Conservation (phyloP, 2,329 filamentous ascomycete genomes). For the Xylaria sp. region DNA sequence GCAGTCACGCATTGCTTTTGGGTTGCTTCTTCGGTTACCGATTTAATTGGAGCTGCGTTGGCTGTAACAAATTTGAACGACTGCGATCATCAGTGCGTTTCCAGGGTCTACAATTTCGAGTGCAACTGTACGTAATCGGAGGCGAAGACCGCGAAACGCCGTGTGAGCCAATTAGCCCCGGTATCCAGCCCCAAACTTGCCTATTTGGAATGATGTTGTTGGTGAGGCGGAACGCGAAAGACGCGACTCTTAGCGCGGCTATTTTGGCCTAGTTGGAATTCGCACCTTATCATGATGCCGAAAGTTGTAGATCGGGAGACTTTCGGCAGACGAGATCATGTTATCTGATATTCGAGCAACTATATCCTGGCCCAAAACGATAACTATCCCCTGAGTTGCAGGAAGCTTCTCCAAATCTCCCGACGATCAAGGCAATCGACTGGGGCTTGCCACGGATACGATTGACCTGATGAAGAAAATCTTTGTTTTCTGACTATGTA, state of each 20-base stretch:
- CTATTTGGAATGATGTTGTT: background rate
- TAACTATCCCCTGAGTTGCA: background rate
- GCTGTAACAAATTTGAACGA: background rate
- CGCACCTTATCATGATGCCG: no score
- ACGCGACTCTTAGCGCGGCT: background rate
- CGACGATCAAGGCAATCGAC: background rate
- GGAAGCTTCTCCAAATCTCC: background rate
- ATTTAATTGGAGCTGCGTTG: background rate
- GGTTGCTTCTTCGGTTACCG: background rate
- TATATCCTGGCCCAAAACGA: background rate
- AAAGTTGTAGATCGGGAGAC: background rate
- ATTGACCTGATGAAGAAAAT: background rate
- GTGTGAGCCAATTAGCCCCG: background rate
- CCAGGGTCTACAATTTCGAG: background rate
- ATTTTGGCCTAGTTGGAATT: background rate
- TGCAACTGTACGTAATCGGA: background rate
- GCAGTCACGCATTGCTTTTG: background rate
- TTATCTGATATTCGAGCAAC: background rate
- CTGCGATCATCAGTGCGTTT: background rate
- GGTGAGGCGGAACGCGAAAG: background rate
- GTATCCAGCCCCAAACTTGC: background rate
- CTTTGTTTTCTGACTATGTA: background rate
- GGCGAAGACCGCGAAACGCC: background rate
- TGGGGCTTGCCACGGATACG: background rate
- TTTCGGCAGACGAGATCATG: background rate